A percentile compares a stretch with the other conserved stretches of the same genome.
Conservation (phyloP, 2,329 filamentous ascomycete species). For the Calonectria fujianensis region DNA sequence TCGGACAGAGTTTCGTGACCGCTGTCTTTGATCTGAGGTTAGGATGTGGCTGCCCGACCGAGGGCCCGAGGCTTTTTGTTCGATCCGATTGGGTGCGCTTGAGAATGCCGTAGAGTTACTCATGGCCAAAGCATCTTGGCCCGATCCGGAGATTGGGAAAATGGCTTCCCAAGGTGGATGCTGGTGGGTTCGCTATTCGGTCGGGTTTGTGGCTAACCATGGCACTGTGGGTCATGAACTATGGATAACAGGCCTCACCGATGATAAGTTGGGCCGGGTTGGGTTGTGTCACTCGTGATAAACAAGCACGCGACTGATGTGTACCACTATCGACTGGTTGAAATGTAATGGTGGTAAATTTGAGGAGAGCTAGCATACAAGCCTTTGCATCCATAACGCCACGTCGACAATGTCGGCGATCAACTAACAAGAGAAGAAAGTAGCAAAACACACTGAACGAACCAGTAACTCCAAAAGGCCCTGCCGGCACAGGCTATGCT, state of each 20-base stretch:
- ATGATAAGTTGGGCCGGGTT: conserved; percentile 23
- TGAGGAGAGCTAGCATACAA: conserved; percentile 51
- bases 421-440: conserved; percentile 31
- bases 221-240: conserved; percentile 20
- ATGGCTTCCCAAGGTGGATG: conserved; percentile 23
- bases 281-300: not conserved
- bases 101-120: conserved; percentile 5
- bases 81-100: conserved; percentile 9
- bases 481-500: conserved; percentile 45
- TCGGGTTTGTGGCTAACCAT: conserved; percentile 13
- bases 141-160: conserved; percentile 11
- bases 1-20: conserved; percentile 6
- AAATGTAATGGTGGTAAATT: conserved; percentile 40
- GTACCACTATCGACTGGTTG: not conserved
- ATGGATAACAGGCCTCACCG: conserved; percentile 19
- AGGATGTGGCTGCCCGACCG: not conserved
- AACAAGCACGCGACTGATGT: not conserved
- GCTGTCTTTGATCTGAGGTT: conserved; percentile 9
- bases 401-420: conserved; percentile 39
- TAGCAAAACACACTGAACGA: conserved; percentile 30
- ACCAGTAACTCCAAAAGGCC: conserved; percentile 38
- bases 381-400: conserved; percentile 49
- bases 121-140: conserved; percentile 13
- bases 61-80: not conserved
- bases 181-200: conserved; percentile 5